Evolutionary conservation across 345 rosid species (phyloP), one percentile per base, ranked within the genome.

Genomic region (Eutrema yunnanense): DNA sequence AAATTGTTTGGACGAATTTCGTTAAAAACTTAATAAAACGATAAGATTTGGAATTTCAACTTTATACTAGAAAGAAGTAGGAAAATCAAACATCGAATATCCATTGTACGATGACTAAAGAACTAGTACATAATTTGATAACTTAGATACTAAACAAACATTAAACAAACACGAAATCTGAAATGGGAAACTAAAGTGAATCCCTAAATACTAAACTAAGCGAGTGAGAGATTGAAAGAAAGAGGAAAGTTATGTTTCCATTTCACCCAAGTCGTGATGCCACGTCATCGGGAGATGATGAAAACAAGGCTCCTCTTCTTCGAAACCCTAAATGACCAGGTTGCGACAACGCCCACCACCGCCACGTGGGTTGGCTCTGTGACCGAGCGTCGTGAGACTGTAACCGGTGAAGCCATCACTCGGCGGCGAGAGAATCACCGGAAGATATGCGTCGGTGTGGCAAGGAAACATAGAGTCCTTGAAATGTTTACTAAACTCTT

Each of bases 401-500:
- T 81, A 61, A 26, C 8, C 2, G 11, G 12, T 26, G 42, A 4
- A 53, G 6, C 89, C 89, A 29, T 82, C 81, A 0, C 87, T 78
- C 0, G 89, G 78, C 1, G 89, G 86, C 0, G 76, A 49, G 3
- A 82, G 66, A 14, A 72, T 43, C 51, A 80, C 86, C 1, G 87
- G 92, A 48, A 87, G 60, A 47, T 80, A 85, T 0, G 6, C 61
- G 29, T 78, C 33, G 0, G 81, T 78, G 46, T 78, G 84, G 14
- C 89, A 87, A 0, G 49, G 48, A 36, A 85, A 87, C 6, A 14
- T 46, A 0, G 87, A 82, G 6, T 41, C 30, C 73, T 56, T 62
- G 51, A 83, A 85, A 2, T 59, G 78, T 8, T 43, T 40, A 9
- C 2, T 49, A 19, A 81, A 11, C 2, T 74, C 83, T 8, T 69